Base-by-base conservation (phyloP, 2,329 filamentous ascomycete species). In the Xylaria sp. region DNA sequence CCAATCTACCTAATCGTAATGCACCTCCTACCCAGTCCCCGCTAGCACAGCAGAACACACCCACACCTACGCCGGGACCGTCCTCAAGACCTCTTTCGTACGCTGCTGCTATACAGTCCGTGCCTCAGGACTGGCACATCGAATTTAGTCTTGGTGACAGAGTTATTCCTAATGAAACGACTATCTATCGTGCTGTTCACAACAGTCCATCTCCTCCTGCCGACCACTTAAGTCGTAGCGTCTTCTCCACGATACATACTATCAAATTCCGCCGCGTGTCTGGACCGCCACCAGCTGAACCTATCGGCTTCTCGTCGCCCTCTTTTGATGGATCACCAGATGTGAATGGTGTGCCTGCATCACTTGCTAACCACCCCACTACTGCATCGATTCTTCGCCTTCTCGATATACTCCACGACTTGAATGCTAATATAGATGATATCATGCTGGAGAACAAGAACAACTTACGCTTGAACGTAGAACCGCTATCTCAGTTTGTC, bases 61-160 rank as follows among this genome's bases (percentile, higher is more conserved):
- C 74, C 12, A 75, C 84, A 4, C 81, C 85, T 6, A 83, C 84
- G 1, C 81, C 85, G 15, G 70, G 63, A 25, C 77, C 88, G 0
- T 83, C 90, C 18, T 86, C 90, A 10, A 86, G 91, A 10, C 86
- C 91, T 2, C 89, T 93, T 80, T 93, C 94, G 0, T 97, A 97
- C 78, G 91, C 94, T 28, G 92, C 93, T 60, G 93, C 93, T 4
- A 87, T 97, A 60, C 92, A 94, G 73, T 85, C 92, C 15, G 84
- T 89, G 0, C 93, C 94, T 1, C 92, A 97, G 76, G 94, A 98
- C 76, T 99, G 96, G 96, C 95, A 99, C 76, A 94, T 99, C 68
- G 93, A 98, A 76, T 99, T 99, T 80, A 94, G 89, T 72, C 87
- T 98, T 58, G 91, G 97, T 71, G 91, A 87, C 61, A 93, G 94